Conservation (phyloP, 140 eudicot species). For the Erigeron philadelphicus region DNA sequence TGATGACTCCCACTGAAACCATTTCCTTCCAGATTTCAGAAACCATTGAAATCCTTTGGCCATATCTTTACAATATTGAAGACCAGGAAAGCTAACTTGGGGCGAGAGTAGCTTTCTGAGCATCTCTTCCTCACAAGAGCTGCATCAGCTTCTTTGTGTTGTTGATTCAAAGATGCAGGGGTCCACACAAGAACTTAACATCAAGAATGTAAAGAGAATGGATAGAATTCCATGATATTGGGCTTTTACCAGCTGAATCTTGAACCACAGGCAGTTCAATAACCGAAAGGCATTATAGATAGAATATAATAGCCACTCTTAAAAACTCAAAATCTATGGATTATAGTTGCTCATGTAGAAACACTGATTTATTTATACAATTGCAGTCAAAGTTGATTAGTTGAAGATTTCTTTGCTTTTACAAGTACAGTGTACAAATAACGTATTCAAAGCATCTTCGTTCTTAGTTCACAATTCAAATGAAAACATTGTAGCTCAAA, state of each 20-base stretch:
- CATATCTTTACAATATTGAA: conserved; percentile 58
- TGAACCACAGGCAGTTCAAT: conserved; percentile 50
- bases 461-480: no score
- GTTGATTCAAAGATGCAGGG: conserved; percentile 81
- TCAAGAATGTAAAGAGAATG: conserved; percentile 53
- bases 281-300: neutral
- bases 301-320: no score
- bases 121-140: conserved; percentile 73
- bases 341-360: no score
- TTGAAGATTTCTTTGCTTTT: no score
- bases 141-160: conserved; percentile 61
- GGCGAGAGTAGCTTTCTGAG: conserved; percentile 59
- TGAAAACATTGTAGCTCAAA: no score
- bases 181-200: conserved; percentile 60
- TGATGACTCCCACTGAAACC: conserved; percentile 57
- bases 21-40: conserved; percentile 76
- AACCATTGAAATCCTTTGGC: conserved; percentile 70
- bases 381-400: no score
- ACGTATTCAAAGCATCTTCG: no score
- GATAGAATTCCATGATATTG: conserved; percentile 67
- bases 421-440: no score
- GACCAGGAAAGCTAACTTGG: conserved; percentile 44
- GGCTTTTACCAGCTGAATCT: conserved; percentile 70
- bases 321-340: no score
- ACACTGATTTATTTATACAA: no score